These are phyloP conservation scores for Epichloe elymi DNA, from an alignment of 2,329 filamentous ascomycete genomes.

Conservation along the genomic window DNA sequence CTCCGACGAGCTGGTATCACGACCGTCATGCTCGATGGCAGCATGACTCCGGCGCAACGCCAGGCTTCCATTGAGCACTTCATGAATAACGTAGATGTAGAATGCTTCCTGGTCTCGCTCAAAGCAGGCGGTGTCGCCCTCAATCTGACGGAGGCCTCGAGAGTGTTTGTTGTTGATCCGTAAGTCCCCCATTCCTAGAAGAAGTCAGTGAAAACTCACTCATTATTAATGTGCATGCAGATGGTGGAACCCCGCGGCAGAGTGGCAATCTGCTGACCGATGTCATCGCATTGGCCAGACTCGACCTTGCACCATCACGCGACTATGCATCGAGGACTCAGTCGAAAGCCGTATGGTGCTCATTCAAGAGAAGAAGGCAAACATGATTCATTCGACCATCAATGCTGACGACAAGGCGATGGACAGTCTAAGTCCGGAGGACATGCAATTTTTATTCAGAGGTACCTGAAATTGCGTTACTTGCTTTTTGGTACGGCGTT, in stretches of 20 bases:
- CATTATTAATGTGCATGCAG: constrained; percentile 23
- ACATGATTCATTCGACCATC: constrained; percentile 94
- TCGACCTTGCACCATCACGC: constrained; percentile 84
- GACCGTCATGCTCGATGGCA: constrained; percentile 95
- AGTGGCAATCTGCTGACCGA: constrained; percentile 94
- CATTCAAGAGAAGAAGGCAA: constrained; percentile 96
- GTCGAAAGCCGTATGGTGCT: constrained; percentile 93
- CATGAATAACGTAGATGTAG: constrained; percentile 87
- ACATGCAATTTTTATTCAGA: constrained; percentile 97
- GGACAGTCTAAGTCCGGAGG: constrained; percentile 79
- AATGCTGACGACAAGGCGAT: constrained; percentile 84
- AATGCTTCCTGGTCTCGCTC: constrained; percentile 90
- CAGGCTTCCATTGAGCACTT: constrained; percentile 93
- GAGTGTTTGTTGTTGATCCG: constrained; percentile 94
- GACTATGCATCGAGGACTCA: constrained; percentile 91
- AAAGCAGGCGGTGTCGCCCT: constrained; percentile 93
- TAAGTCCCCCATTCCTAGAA: constrained; percentile 35
- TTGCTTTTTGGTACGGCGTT: not conserved
- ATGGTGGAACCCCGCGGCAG: constrained; percentile 99
- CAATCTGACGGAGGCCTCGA: constrained; percentile 86
- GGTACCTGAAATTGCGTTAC: constrained; percentile 29
- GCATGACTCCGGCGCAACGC: constrained; percentile 87
- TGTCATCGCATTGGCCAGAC: constrained; percentile 93
- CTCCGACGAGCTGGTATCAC: constrained; percentile 93
- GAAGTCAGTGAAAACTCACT: no score